phyloP scores from a whole-genome alignment of 768 basidiomycete genomes.

The Amanita pseudoporphyria region DNA sequence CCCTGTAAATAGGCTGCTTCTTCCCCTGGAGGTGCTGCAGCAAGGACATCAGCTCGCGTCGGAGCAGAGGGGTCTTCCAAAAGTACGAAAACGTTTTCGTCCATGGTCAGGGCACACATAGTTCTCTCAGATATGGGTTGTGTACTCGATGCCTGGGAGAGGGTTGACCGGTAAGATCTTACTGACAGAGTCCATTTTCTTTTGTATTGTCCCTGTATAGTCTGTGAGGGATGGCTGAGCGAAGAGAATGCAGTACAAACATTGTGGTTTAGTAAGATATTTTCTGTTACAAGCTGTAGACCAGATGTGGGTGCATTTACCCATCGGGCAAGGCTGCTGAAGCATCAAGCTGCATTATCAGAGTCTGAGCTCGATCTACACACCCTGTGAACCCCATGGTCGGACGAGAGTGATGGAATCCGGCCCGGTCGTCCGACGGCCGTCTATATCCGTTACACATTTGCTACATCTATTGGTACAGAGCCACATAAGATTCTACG shows the following conservation, averaged over 20 bases:
- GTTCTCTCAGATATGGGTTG: slow-evolving; percentile 50
- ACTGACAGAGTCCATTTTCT: slow-evolving; percentile 66
- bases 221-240: slow-evolving; percentile 8
- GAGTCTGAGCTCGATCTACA: slow-evolving; percentile 3
- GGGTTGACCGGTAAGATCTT: slow-evolving; percentile 66
- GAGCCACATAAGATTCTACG: too few species aligned
- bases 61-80: slow-evolving; percentile 72
- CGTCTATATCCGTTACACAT: too few species aligned
- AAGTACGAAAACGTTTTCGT: slow-evolving; percentile 70
- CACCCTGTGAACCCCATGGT: slow-evolving; percentile 60
- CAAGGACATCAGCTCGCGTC: slow-evolving; percentile 49
- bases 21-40: slow-evolving; percentile 32
- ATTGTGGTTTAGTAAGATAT: slow-evolving; percentile 63
- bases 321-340: slow-evolving; percentile 64
- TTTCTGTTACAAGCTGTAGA: slow-evolving; percentile 56
- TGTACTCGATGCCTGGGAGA: slow-evolving; percentile 43
- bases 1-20: slow-evolving; percentile 34
- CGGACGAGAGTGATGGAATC: too few species aligned
- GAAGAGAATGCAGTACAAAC: slow-evolving; percentile 20
- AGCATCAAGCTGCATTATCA: slow-evolving; percentile 5
- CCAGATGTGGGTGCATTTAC: slow-evolving; percentile 72
- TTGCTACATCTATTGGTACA: too few species aligned
- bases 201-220: slow-evolving; percentile 41
- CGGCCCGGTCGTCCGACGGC: too few species aligned
- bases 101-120: slow-evolving; percentile 73